Evolutionary conservation across 495 filamentous ascomycete species (phyloP).

Genomic region (Rhizodiscina lignyota): DNA sequence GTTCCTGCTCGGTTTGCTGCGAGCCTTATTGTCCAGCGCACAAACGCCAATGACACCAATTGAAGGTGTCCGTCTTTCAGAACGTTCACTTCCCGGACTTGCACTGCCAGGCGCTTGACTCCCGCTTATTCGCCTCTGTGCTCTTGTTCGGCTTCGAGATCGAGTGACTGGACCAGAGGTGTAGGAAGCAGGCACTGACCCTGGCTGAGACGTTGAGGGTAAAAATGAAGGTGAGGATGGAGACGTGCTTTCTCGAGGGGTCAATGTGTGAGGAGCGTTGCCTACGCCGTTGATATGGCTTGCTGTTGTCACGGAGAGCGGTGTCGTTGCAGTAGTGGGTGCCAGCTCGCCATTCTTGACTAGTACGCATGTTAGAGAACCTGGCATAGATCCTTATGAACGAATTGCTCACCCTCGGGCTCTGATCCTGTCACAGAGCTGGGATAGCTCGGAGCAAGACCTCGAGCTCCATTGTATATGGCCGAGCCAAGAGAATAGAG

Average conservation of each 20-base stretch:
- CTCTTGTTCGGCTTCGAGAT: conserved; percentile 56
- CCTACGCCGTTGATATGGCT: too few species aligned
- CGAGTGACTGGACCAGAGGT: too few species aligned
- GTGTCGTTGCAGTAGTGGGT: conserved; percentile 29
- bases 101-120: conserved; percentile 49
- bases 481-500: conserved; percentile 45
- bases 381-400: conserved; percentile 1
- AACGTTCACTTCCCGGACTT: conserved; percentile 43
- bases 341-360: too few species aligned
- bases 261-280: too few species aligned
- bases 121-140: conserved; percentile 55
- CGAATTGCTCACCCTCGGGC: conserved; percentile 16
- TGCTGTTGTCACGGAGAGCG: conserved; percentile 1
- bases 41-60: conserved; percentile 76
- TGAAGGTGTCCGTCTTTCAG: conserved; percentile 21
- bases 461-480: conserved; percentile 18
- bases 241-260: too few species aligned
- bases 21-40: conserved; percentile 85
- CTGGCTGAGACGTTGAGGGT: too few species aligned
- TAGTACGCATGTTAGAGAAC: neutral
- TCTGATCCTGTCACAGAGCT: conserved; percentile 26
- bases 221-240: too few species aligned
- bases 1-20: conserved; percentile 89
- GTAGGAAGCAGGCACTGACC: too few species aligned
- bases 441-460: conserved; percentile 19